Evolutionary conservation across 768 basidiomycete species (phyloP).

Genomic region (Tricholoma terreum): DNA sequence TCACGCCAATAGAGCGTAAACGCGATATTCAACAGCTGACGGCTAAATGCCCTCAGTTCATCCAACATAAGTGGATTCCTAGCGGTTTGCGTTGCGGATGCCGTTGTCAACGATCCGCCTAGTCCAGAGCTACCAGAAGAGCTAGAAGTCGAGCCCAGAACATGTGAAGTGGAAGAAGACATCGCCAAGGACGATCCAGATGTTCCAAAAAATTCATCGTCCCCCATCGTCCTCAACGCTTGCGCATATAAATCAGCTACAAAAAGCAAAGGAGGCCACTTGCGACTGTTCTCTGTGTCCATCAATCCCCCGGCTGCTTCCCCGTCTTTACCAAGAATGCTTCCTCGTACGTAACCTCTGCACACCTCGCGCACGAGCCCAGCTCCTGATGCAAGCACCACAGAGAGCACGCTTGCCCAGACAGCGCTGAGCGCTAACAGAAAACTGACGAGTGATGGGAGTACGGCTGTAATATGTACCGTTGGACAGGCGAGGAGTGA

Average conservation of each 20-base stretch:
- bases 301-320: neutral
- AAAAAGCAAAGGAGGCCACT: slow-evolving; percentile 74
- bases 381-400: slow-evolving; percentile 54
- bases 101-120: slow-evolving; percentile 25
- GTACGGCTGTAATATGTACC: slow-evolving; percentile 33
- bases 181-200: slow-evolving; percentile 6
- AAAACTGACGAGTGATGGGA: slow-evolving; percentile 51
- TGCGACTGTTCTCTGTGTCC: neutral
- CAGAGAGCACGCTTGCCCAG: slow-evolving; percentile 59
- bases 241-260: slow-evolving; percentile 82
- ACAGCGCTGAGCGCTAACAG: slow-evolving; percentile 54
- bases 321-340: slow-evolving; percentile 53
- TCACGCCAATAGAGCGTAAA: slow-evolving; percentile 62
- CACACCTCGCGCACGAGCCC: slow-evolving; percentile 76
- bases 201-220: slow-evolving; percentile 92
- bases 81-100: too few relatives aligned
- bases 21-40: slow-evolving; percentile 77
- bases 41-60: slow-evolving; percentile 73
- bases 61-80: slow-evolving; percentile 83
- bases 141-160: neutral
- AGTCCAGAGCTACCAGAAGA: neutral
- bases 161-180: neutral
- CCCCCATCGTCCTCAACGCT: slow-evolving; percentile 85
- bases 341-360: slow-evolving; percentile 57
- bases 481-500: slow-evolving; percentile 39